Evolutionary conservation across 331 rosid species (phyloP), one percentile per base, ranked within the genome.

Genomic region (Quercus tomentella): DNA sequence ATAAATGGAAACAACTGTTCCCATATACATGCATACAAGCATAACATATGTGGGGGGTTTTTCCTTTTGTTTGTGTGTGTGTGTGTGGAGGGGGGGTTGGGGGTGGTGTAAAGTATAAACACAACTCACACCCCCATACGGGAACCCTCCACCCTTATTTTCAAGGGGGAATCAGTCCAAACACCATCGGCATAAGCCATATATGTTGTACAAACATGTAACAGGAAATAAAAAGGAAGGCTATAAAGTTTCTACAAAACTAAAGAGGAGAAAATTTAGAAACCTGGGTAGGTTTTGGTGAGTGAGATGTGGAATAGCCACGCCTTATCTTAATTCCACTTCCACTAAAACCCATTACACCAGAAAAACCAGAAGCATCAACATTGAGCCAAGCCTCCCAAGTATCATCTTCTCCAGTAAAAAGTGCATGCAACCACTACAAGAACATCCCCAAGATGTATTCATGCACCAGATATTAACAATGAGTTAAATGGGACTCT

Each of bases 321-420:
- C 99, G 98, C 82, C 98, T 86, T 82, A 96, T 88, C 85, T 91
- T 96, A 81, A 96, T 86, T 77, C 92, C 98, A 72, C 82, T 88
- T 82, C 94, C 86, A 56, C 88, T 78, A 52, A 93, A 79, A 75
- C 88, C 52, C 79, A 92, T 84, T 74, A 91, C 80, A 77, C 85
- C 88, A 76, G 98, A 85, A 89, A 93, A 87, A 71, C 98, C 97
- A 83, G 98, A 93, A 80, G 97, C 84, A 79, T 93, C 97, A 73
- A 85, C 82, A 81, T 87, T 89, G 82, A 96, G 91, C 98, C 99
- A 91, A 82, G 97, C 97, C 86, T 96, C 99, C 99, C 99, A 96
- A 17, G 92, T 88, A 73, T 90, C 87, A 82, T 96, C 99, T 84
- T 96, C 99, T 79, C 98, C 99, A 0, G 89, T 89, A 89, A 96